These are phyloP conservation scores for Sporothrix protearum DNA, from an alignment of 2,329 filamentous ascomycete genomes.

Conservation along the genomic window DNA sequence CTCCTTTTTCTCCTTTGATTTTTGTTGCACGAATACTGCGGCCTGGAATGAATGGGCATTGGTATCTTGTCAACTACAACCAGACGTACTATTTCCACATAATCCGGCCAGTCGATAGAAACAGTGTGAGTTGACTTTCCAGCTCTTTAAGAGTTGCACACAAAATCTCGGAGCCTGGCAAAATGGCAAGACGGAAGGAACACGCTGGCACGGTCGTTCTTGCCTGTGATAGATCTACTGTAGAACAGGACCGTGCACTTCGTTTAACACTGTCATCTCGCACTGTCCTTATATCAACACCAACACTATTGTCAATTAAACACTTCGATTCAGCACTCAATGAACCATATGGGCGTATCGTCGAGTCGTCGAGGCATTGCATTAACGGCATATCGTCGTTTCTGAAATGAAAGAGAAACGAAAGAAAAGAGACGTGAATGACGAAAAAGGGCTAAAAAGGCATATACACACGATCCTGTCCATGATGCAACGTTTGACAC, in stretches of 20 bases:
- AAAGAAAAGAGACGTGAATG: background rate
- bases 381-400: constrained; percentile 9
- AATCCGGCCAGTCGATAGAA: too few species aligned
- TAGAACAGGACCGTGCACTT: background rate
- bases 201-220: background rate
- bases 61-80: too few species aligned
- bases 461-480: background rate
- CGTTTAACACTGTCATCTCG: background rate
- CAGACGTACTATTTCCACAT: background rate
- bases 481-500: background rate
- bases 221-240: background rate
- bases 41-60: background rate
- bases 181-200: background rate
- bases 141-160: background rate
- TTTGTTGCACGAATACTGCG: background rate
- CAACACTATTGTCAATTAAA: background rate
- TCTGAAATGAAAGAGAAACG: background rate
- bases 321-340: background rate
- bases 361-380: background rate
- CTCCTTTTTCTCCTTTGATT: background rate
- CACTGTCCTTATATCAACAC: background rate
- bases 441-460: background rate
- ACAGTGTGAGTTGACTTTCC: too few species aligned
- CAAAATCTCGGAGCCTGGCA: background rate
- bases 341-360: background rate